A percentile compares a stretch with the other conserved stretches of the same genome.
Evolutionary conservation across 2,329 filamentous ascomycete genomes (phyloP).

Genomic region (Aspergillus pseudoterreus): DNA sequence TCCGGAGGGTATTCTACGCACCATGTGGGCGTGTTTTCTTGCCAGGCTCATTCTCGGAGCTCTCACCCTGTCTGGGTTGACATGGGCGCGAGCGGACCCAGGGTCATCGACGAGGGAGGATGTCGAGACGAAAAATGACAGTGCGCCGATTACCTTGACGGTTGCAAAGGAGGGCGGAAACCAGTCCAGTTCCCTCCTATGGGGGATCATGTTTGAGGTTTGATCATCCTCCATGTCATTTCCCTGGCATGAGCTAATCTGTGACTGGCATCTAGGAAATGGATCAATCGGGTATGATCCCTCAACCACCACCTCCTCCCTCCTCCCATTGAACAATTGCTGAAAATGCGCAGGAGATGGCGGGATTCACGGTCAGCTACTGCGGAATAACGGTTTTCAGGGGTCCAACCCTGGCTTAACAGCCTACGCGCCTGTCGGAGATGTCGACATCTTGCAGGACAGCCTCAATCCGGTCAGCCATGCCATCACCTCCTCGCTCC

Average conservation of each 20-base stretch:
- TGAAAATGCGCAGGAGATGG: slow-evolving; percentile 24
- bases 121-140: background rate
- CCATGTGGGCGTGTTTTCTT: background rate
- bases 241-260: background rate
- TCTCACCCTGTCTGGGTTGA: background rate
- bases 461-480: slow-evolving; percentile 19
- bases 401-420: slow-evolving; percentile 22
- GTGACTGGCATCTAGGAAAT: slow-evolving; percentile 24
- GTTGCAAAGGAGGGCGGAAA: slow-evolving; percentile 26
- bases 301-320: background rate
- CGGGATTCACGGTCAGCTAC: slow-evolving; percentile 31
- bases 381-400: slow-evolving; percentile 35
- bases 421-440: slow-evolving; percentile 25
- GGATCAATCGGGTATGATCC: slow-evolving; percentile 29
- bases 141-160: slow-evolving; percentile 9
- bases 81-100: background rate
- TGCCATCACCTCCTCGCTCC: slow-evolving; percentile 27
- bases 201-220: slow-evolving; percentile 38
- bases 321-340: background rate
- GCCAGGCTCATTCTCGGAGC: background rate
- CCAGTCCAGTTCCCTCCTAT: slow-evolving; percentile 29
- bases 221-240: background rate
- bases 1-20: background rate
- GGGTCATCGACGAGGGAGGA: background rate
- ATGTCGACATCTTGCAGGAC: slow-evolving; percentile 24